Percentiles rank a stretch among this genome's conserved stretches.
Evolutionary conservation across 2,329 filamentous ascomycete genomes (phyloP).

Genomic region (Rutstroemia sydowiana): DNA sequence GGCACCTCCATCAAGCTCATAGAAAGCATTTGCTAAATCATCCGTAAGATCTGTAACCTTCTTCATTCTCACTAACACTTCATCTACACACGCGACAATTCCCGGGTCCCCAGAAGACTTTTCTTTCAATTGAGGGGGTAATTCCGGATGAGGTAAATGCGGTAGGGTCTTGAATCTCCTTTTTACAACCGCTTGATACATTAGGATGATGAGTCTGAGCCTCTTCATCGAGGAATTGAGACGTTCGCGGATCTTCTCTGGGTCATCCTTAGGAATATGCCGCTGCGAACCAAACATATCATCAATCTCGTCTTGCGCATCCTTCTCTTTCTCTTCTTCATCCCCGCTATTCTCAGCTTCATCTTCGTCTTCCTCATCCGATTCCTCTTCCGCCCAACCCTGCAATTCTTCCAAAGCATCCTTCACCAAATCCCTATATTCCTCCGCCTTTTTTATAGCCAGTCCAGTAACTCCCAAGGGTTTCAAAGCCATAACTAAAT

Average conservation of each 20-base stretch:
- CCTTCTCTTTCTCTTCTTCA: slow-evolving; percentile 32
- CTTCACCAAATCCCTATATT: slow-evolving; percentile 67
- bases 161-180: slow-evolving; percentile 57
- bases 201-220: slow-evolving; percentile 57
- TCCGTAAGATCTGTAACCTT: slow-evolving; percentile 61
- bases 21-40: slow-evolving; percentile 64
- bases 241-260: slow-evolving; percentile 55
- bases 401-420: slow-evolving; percentile 82
- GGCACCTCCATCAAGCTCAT: slow-evolving; percentile 53
- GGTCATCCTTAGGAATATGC: slow-evolving; percentile 57
- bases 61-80: slow-evolving; percentile 48
- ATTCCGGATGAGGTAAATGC: slow-evolving; percentile 34
- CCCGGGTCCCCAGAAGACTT: slow-evolving; percentile 13
- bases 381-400: slow-evolving; percentile 74
- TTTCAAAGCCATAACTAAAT: slow-evolving; percentile 59
- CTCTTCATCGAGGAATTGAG: slow-evolving; percentile 58
- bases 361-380: slow-evolving; percentile 51
- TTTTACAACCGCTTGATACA: slow-evolving; percentile 65
- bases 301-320: slow-evolving; percentile 54
- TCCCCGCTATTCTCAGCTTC: slow-evolving; percentile 47
- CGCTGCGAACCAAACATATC: slow-evolving; percentile 57
- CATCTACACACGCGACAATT: slow-evolving; percentile 41
- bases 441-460: slow-evolving; percentile 62
- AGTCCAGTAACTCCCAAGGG: slow-evolving; percentile 62
- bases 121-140: slow-evolving; percentile 23